Conservation (phyloP, 257 asterid species). For the Petrea volubilis region DNA sequence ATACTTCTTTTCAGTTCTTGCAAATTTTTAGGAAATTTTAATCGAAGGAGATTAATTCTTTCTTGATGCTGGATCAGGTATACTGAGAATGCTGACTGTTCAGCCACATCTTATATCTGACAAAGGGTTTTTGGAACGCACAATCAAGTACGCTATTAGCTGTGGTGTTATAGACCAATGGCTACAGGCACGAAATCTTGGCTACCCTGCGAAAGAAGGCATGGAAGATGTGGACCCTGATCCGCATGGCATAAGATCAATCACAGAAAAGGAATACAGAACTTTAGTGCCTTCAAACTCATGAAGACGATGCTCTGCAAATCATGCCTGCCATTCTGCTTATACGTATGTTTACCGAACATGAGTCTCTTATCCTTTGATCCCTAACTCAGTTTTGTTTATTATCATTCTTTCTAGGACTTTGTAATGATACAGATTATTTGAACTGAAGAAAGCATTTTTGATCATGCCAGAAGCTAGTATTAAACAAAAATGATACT, state of each 20-base stretch:
- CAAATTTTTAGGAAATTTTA: not conserved
- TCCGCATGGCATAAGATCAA: constrained; percentile 66
- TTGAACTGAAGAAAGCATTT: too few relatives aligned
- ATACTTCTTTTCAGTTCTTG: too few relatives aligned
- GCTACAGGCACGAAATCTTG: constrained; percentile 66
- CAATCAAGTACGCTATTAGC: constrained; percentile 75
- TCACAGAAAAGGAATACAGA: constrained; percentile 81
- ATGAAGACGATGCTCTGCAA: constrained; percentile 26
- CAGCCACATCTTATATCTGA: constrained; percentile 77
- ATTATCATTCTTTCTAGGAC: not conserved
- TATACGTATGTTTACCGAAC: not conserved
- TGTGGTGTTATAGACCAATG: constrained; percentile 91
- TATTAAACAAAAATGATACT: too few relatives aligned
- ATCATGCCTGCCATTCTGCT: not conserved
- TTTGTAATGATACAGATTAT: too few relatives aligned
- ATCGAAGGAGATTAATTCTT: not conserved
- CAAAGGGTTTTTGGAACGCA: constrained; percentile 64
- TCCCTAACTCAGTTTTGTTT: not conserved
- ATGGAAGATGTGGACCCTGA: constrained; percentile 74
- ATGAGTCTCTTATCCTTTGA: not conserved
- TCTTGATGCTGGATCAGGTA: constrained; percentile 43
- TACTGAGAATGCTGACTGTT: constrained; percentile 70
- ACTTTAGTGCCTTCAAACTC: constrained; percentile 40
- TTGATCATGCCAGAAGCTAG: too few relatives aligned
- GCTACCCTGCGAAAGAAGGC: constrained; percentile 91